A percentile compares a stretch with the other conserved stretches of the same genome.
These are phyloP conservation scores for Mycena filopes DNA, from an alignment of 768 basidiomycete genomes.

Conservation along the genomic window DNA sequence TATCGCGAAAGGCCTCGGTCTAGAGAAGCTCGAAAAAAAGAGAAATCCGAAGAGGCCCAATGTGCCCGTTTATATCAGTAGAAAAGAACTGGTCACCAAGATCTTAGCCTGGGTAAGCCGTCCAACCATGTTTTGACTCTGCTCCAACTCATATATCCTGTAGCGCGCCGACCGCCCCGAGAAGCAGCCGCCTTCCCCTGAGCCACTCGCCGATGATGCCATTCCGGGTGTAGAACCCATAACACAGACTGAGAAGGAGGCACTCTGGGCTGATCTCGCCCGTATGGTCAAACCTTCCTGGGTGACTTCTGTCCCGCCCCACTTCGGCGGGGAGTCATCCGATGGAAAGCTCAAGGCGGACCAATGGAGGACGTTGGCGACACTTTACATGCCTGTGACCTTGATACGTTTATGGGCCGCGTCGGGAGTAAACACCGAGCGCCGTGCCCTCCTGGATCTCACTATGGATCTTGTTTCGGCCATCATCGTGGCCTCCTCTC, in stretches of 20 bases:
- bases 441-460: slow-evolving; percentile 34
- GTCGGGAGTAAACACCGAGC: not conserved
- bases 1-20: too few relatives aligned
- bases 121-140: too few relatives aligned
- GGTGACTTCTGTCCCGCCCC: slow-evolving; percentile 16
- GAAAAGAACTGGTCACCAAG: too few relatives aligned
- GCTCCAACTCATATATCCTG: too few relatives aligned
- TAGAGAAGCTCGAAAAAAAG: too few relatives aligned
- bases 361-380: slow-evolving; percentile 42
- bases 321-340: slow-evolving; percentile 7
- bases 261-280: slow-evolving; percentile 9
- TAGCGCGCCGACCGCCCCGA: too few relatives aligned
- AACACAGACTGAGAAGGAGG: not conserved
- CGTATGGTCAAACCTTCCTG: slow-evolving; percentile 17
- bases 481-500: slow-evolving; percentile 35
- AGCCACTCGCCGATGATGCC: too few relatives aligned
- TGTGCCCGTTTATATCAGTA: too few relatives aligned
- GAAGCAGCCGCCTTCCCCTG: too few relatives aligned
- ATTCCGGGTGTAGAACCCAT: not conserved
- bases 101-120: too few relatives aligned
- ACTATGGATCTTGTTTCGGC: slow-evolving; percentile 46
- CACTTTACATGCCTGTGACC: slow-evolving; percentile 41
- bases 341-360: slow-evolving; percentile 46
- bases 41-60: too few relatives aligned
- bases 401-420: slow-evolving; percentile 43